These are phyloP conservation scores for Laguncularia racemosa DNA, from an alignment of 345 rosid species.

Conservation along the genomic window DNA sequence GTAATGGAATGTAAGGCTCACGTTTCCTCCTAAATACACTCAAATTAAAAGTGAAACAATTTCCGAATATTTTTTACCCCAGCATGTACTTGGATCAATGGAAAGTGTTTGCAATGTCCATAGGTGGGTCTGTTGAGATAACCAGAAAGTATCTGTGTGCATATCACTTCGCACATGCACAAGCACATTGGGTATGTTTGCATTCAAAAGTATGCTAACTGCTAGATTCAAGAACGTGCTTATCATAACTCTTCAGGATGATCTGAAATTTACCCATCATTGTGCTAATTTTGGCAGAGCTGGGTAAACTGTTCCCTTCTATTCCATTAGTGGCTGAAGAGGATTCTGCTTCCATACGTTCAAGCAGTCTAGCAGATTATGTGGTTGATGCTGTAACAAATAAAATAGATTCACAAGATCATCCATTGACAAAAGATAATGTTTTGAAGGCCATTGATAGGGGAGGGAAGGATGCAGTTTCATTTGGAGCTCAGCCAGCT, in stretches of 20 bases:
- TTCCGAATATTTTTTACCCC: too few species aligned
- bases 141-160: too few species aligned
- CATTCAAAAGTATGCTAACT: too few species aligned
- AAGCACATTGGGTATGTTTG: too few species aligned
- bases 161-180: too few species aligned
- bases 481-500: conserved; percentile 60
- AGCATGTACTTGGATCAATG: too few species aligned
- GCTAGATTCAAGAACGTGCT: too few species aligned
- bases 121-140: too few species aligned
- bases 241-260: not conserved
- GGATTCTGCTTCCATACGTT: conserved; percentile 62
- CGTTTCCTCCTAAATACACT: too few species aligned
- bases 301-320: conserved; percentile 63
- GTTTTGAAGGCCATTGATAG: conserved; percentile 79
- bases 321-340: conserved; percentile 95
- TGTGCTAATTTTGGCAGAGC: conserved; percentile 36
- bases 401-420: conserved; percentile 30
- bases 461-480: conserved; percentile 55
- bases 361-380: conserved; percentile 56
- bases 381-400: conserved; percentile 50
- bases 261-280: conserved; percentile 5
- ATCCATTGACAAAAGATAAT: conserved; percentile 43
- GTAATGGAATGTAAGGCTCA: too few species aligned
- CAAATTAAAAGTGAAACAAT: too few species aligned
- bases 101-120: too few species aligned